Base-by-base conservation (phyloP, 2,329 filamentous ascomycete species). In the Penicillium sp. region DNA sequence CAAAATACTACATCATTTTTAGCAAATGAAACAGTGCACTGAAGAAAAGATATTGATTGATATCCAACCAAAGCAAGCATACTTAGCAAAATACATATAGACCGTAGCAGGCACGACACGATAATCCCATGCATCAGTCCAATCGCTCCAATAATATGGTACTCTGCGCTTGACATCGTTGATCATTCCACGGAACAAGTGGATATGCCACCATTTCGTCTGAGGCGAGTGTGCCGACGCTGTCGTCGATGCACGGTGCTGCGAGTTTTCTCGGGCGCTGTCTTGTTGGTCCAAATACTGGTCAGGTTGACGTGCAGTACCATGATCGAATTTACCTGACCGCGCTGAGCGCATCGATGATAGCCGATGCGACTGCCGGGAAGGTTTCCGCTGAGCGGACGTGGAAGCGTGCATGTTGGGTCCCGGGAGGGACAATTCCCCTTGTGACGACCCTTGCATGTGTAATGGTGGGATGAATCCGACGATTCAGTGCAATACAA, bases 21-120 rank as follows among this genome's bases (percentile, higher is more conserved):
- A 65, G 57, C 23, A 48, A 53, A 23, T 29, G 43, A 19, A 16
- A 31, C 10, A n/a, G 1, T 4, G n/a, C 10, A 13, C 25, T 1
- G 27, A 36, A 31, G 25, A 21, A 34, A 44, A 38, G 4, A 21
- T 16, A n/a, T 51, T 36, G 21, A 39, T 51, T 16, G 11, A 31
- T 55, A 31, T 45, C 46, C 29, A 44, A 44, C 2, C 27, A 46
- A 36, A 39, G 34, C 33, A 45, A 48, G 69, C 81, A 69, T 81
- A 93, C 90, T 95, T 95, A 61, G 91, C 91, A 82, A 95, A 96
- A 78, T 94, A 96, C 90, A 95, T 96, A 76, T 95, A 95, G 31
- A 95, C 79, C 10, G 91, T 95, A 16, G 90, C 90, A 1, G 91
- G 91, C 39, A 96, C 83, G 41, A 96, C 90, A 53, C 91, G 85